Evolutionary conservation across 1,284 basidiomycete species (phyloP), one percentile per base, ranked within the genome.

Genomic region (Xerocomus amazonicus): DNA sequence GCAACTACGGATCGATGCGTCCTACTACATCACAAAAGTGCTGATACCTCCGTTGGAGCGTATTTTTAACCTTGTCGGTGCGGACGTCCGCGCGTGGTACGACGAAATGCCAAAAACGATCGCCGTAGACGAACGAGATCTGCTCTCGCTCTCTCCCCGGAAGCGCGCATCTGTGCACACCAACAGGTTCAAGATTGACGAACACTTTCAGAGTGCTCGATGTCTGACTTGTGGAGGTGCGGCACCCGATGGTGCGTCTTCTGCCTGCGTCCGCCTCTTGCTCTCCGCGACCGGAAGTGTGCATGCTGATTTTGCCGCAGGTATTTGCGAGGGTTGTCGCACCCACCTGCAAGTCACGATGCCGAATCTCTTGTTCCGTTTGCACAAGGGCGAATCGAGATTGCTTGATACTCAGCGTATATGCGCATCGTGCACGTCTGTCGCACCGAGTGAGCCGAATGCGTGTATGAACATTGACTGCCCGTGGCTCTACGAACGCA

Each of bases 1-100:
- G 9, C 56, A 62, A 45, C 40, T 56, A 13, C 52, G 55, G 28
- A 55, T 54, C 41, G 49, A 57, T 26, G 56, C 53, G 12, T 68
- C 78, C n/a, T 97, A 98, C 70, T 98, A 99, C 66, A 97, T 99
- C 59, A 80, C 81, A 1, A 78, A 83, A 43, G 84, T 93, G 16
- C 78, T 99, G 43, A 90, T 98, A 45, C 92, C 92, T 4, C 93
- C 96, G 0, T 66, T 99, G 51, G 86, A 89, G 52, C 80, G 96
- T 33, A 84, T 99, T 39, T 93, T 98, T 73, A 94, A 90, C 60
- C 80, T 98, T 26, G 77, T 96, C 29, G 96, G 97, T 6, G 92
- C 88, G 4, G 90, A 97, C 61, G 87, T 97, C 31, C 79, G 81
- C 46, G 72, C 76, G 29, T 99, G 97, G 97, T 97, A 85, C 61